Evolutionary conservation across 192 early-diverging fungal genomes (phyloP).

Genomic region (Umbelopsis sp.): DNA sequence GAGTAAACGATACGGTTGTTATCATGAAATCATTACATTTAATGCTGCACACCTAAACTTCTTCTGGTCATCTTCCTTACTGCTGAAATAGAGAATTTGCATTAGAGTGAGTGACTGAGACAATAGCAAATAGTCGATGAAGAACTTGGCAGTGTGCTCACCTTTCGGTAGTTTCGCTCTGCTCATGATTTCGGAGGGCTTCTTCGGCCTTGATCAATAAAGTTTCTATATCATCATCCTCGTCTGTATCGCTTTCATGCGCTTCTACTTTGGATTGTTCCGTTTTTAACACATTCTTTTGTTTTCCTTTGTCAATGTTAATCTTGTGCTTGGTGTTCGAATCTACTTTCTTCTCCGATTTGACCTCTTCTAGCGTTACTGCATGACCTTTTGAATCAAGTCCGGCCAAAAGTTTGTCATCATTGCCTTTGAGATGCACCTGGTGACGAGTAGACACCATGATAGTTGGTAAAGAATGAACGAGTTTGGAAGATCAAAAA

Average conservation of each 20-base stretch:
- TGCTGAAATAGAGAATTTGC: neutral
- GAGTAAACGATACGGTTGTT: neutral
- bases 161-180: slow-evolving; percentile 9
- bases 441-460: slow-evolving; percentile 13
- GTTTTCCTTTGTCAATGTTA: neutral
- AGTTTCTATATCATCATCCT: slow-evolving; percentile 44
- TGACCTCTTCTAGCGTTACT: no score
- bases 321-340: neutral
- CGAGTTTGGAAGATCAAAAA: neutral
- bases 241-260: slow-evolving; percentile 20
- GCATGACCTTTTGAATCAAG: neutral
- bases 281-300: neutral
- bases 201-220: slow-evolving; percentile 43
- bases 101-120: no score
- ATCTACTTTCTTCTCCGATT: neutral
- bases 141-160: slow-evolving; percentile 17
- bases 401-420: neutral
- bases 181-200: slow-evolving; percentile 36
- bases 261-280: slow-evolving; percentile 21
- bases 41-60: neutral
- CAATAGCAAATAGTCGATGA: neutral
- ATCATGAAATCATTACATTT: neutral
- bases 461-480: neutral
- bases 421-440: neutral
- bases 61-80: neutral